phyloP scores from a whole-genome alignment of 257 asterid genomes.

The Coffea canephora region DNA sequence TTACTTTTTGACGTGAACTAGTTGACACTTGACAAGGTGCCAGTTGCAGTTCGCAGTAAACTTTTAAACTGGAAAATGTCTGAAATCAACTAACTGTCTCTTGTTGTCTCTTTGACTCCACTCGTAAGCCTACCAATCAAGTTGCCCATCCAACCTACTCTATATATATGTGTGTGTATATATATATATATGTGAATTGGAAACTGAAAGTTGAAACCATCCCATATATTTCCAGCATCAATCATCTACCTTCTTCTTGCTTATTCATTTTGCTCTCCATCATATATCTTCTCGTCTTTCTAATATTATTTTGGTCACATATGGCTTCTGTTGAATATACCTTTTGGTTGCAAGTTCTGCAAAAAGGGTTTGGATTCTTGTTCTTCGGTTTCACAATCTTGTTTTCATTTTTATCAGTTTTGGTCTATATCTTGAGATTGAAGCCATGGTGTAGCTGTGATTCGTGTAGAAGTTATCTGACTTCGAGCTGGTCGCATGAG shows the following conservation, averaged over 20 bases:
- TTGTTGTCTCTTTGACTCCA: not conserved
- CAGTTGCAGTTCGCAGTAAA: not conserved
- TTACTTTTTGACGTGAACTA: not conserved
- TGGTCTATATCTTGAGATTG: slow-evolving; percentile 19
- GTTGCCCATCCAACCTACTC: not conserved
- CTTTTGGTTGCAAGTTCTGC: slow-evolving; percentile 11
- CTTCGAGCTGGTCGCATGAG: slow-evolving; percentile 50
- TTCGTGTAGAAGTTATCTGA: slow-evolving; percentile 49
- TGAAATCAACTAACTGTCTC: not conserved
- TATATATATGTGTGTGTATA: too few relatives aligned
- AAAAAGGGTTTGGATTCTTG: slow-evolving; percentile 20
- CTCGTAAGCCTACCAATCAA: not conserved
- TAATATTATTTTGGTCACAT: not conserved
- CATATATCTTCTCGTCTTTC: not conserved
- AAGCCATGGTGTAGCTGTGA: slow-evolving; percentile 65
- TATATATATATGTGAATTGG: not conserved
- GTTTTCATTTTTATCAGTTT: slow-evolving; percentile 20
- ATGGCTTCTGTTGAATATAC: not conserved
- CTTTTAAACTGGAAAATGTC: not conserved
- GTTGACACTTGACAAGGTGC: not conserved
- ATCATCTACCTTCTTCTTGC: not conserved
- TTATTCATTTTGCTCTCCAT: not conserved
- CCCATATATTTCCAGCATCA: not conserved
- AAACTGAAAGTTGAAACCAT: too few relatives aligned
- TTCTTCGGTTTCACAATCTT: slow-evolving; percentile 27